phyloP scores from a whole-genome alignment of 805 yeast genomes.

The Ogataea nitratoaversa region DNA sequence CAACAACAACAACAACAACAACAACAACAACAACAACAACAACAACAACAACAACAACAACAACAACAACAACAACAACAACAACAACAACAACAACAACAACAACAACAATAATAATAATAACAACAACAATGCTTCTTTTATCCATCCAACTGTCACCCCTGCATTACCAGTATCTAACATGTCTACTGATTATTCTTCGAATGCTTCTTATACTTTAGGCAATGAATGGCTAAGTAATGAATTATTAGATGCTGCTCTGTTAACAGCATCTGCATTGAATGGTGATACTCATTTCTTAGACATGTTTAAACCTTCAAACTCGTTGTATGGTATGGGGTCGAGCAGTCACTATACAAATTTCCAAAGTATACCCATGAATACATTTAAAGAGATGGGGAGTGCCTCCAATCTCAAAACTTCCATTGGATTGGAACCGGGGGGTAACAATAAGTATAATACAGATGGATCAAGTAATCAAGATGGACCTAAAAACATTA shows the following conservation, averaged over 20 bases:
- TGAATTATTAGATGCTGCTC: conserved; percentile 67
- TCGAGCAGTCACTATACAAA: neutral
- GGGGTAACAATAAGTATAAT: neutral
- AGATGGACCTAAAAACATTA: no score
- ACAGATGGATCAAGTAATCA: neutral
- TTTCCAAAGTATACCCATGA: no score
- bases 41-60: conserved; percentile 1
- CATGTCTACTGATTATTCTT: neutral
- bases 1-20: no score
- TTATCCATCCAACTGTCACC: neutral
- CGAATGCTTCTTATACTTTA: conserved; percentile 11
- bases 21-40: neutral
- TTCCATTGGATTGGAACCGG: no score
- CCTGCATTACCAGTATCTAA: conserved; percentile 2
- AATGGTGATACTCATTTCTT: conserved; percentile 56
- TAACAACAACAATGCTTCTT: conserved; percentile 2
- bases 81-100: neutral
- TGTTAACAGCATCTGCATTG: conserved; percentile 68
- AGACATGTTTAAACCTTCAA: conserved; percentile 41
- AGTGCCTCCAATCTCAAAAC: neutral
- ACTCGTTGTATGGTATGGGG: conserved; percentile 13
- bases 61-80: neutral
- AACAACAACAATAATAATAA: neutral
- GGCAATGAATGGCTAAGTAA: conserved; percentile 68
- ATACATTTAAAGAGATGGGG: no score